These are phyloP conservation scores for Lentinus tigrinus DNA, from an alignment of 768 basidiomycete genomes.

Conservation along the genomic window DNA sequence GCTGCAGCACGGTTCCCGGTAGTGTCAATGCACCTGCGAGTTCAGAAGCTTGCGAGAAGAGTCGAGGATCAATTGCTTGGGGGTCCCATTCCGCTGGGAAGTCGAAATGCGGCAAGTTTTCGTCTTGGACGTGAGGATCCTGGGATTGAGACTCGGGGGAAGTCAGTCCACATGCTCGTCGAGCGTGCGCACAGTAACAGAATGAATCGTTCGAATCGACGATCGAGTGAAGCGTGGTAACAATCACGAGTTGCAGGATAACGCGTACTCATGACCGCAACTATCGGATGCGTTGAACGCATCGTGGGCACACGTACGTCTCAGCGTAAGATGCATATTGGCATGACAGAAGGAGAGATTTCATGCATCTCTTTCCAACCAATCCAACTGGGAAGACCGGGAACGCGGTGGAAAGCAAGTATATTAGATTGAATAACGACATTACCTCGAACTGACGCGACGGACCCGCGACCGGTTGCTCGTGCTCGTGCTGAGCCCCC, in stretches of 20 bases:
- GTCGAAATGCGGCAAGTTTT: constrained; percentile 9
- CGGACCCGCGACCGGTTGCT: constrained; percentile 7
- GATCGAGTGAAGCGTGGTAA: too few relatives aligned
- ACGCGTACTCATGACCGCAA: too few relatives aligned
- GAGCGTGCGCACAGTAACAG: background rate
- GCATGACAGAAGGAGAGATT: too few relatives aligned
- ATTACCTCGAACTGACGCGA: constrained; percentile 14
- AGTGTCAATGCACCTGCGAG: constrained; percentile 49
- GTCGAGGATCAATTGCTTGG: constrained; percentile 31
- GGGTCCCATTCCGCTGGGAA: constrained; percentile 20
- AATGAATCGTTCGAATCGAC: too few relatives aligned
- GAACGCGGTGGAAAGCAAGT: background rate
- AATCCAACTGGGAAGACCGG: too few relatives aligned
- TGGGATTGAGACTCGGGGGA: background rate
- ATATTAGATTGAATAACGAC: too few relatives aligned
- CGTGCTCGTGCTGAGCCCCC: constrained; percentile 8
- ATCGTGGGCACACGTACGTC: too few relatives aligned
- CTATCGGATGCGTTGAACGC: too few relatives aligned
- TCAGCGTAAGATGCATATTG: too few relatives aligned
- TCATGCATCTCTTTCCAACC: too few relatives aligned
- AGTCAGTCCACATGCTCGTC: background rate
- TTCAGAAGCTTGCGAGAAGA: constrained; percentile 38
- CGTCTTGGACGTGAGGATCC: background rate
- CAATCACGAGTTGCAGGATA: too few relatives aligned
- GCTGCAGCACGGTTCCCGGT: constrained; percentile 20